Conservation (phyloP, 495 filamentous ascomycete genomes). For the Tetracladium setigerum region DNA sequence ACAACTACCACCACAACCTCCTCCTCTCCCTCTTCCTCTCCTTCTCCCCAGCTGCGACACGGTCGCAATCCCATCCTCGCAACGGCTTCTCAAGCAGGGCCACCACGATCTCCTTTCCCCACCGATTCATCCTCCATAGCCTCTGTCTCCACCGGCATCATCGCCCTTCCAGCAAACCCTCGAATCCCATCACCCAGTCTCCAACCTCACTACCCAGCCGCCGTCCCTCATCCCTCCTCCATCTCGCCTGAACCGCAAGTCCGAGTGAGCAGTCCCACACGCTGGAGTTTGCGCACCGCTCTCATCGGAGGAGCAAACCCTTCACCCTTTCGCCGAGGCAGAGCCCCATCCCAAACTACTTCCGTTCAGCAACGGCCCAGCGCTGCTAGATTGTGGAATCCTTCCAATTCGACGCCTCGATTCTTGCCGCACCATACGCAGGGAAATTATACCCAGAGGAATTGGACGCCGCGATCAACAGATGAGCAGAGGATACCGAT, state of each 20-base stretch:
- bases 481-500: conserved; percentile 40
- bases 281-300: conserved; percentile 31
- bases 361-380: conserved; percentile 24
- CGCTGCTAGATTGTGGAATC: conserved; percentile 49
- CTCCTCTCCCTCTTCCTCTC: not conserved
- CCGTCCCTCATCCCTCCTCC: conserved; percentile 16
- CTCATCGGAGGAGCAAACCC: conserved; percentile 28
- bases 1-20: not conserved
- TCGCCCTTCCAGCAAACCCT: conserved; percentile 22
- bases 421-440: conserved; percentile 17
- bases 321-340: conserved; percentile 39
- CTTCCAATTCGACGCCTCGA: conserved; percentile 54
- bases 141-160: conserved; percentile 5
- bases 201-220: conserved; percentile 27
- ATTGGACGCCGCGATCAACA: conserved; percentile 34
- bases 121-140: conserved; percentile 8
- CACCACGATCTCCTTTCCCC: conserved; percentile 15
- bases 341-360: conserved; percentile 13
- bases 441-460: conserved; percentile 7
- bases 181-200: conserved; percentile 27
- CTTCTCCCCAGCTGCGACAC: conserved; percentile 14
- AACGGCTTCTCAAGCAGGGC: conserved; percentile 25
- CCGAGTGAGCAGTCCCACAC: conserved; percentile 24
- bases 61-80: conserved; percentile 19
- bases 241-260: conserved; percentile 16